Evolutionary conservation across 257 asterid species (phyloP).

Genomic region (Petunia axillaris): DNA sequence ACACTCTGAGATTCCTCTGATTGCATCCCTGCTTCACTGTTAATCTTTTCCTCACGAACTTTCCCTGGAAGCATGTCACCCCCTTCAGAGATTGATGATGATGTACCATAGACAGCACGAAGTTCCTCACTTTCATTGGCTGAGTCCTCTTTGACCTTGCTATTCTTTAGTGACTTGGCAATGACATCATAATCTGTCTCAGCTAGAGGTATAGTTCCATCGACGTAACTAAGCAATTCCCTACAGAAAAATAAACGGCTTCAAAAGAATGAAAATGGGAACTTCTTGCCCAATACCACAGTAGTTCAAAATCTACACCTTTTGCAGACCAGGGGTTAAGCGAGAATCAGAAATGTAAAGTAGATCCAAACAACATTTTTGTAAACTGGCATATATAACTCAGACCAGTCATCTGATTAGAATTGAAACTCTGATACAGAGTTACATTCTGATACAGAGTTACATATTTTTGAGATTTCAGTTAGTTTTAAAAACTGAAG

Average conservation of each 20-base stretch:
- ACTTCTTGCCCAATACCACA: not conserved
- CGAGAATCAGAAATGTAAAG: not conserved
- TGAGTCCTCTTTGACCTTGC: slow-evolving; percentile 27
- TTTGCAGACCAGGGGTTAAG: not conserved
- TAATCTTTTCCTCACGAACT: slow-evolving; percentile 25
- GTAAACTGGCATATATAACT: not conserved
- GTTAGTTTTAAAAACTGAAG: not conserved
- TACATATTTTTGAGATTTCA: not conserved
- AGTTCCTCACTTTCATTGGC: slow-evolving; percentile 36
- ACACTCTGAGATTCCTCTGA: slow-evolving; percentile 38
- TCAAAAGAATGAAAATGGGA: not conserved
- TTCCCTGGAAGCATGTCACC: slow-evolving; percentile 30
- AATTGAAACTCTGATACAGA: not conserved
- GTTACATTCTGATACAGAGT: not conserved
- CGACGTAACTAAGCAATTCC: slow-evolving; percentile 78
- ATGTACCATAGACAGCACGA: slow-evolving; percentile 29
- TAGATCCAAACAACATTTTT: slow-evolving; percentile 9
- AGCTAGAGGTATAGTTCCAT: slow-evolving; percentile 68
- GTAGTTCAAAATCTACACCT: not conserved
- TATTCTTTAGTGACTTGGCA: slow-evolving; percentile 44
- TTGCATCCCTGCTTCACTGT: slow-evolving; percentile 32
- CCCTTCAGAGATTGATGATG: slow-evolving; percentile 34
- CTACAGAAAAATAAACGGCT: slow-evolving; percentile 39
- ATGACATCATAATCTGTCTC: slow-evolving; percentile 82
- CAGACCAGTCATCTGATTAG: slow-evolving; percentile 13